Evolutionary conservation across 2,329 filamentous ascomycete species (phyloP).

Genomic region (Cercospora zeae-maydis): DNA sequence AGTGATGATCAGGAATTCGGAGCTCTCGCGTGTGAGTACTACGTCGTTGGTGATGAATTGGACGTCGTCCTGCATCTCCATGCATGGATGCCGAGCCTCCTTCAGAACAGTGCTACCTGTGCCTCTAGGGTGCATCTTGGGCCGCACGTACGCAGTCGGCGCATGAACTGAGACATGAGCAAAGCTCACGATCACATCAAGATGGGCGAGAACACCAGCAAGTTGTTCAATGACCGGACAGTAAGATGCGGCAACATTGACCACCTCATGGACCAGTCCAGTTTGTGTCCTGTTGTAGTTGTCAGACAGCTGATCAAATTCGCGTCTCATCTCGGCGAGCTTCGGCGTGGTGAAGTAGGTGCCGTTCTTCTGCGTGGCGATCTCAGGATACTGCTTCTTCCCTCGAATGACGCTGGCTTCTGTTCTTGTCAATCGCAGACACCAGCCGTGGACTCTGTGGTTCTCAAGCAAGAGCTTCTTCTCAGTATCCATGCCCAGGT

Average conservation of each 20-base stretch:
- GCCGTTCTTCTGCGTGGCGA: slow-evolving; percentile 97
- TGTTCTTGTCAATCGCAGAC: slow-evolving; percentile 84
- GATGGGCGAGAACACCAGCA: slow-evolving; percentile 81
- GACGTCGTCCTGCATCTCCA: slow-evolving; percentile 98
- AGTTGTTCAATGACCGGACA: slow-evolving; percentile 87
- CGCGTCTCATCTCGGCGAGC: slow-evolving; percentile 74
- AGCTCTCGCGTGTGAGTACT: slow-evolving; percentile 69
- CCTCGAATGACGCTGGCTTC: slow-evolving; percentile 93
- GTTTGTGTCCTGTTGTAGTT: slow-evolving; percentile 95
- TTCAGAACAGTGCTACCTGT: slow-evolving; percentile 84
- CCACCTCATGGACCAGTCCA: slow-evolving; percentile 86
- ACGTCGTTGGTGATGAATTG: slow-evolving; percentile 99
- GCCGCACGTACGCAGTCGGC: slow-evolving; percentile 84
- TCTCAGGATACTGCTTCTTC: slow-evolving; percentile 85
- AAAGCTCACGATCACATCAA: slow-evolving; percentile 92
- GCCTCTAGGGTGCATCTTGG: slow-evolving; percentile 83
- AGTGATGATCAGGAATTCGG: slow-evolving; percentile 93
- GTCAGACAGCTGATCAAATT: slow-evolving; percentile 88
- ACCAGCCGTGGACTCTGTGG: slow-evolving; percentile 93
- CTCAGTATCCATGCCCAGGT: slow-evolving; percentile 87
- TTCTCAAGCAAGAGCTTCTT: slow-evolving; percentile 99
- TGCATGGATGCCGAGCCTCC: slow-evolving; percentile 91
- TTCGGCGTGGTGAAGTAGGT: slow-evolving; percentile 93
- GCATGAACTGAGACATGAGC: slow-evolving; percentile 92
- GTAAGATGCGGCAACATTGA: slow-evolving; percentile 89